phyloP scores from a whole-genome alignment of 73 alveolate genomes.

The Paramecium bursaria region DNA sequence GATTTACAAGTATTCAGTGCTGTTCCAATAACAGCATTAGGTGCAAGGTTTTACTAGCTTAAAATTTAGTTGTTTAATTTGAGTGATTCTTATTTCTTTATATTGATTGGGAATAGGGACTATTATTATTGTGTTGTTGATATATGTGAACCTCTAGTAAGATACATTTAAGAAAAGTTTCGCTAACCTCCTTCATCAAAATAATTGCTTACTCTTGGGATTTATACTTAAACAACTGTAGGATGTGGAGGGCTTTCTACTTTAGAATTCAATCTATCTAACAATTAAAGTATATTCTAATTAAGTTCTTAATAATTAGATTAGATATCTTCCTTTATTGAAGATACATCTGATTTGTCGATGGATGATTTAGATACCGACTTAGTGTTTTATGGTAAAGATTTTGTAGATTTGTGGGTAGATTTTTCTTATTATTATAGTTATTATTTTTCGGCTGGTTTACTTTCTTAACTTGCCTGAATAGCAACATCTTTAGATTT shows the following conservation, averaged over 20 bases:
- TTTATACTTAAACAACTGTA: not conserved
- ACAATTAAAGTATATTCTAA: not conserved
- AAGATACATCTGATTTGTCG: not conserved
- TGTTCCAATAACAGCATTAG: not conserved
- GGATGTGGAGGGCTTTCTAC: not conserved
- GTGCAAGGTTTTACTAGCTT: not conserved
- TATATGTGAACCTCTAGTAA: too few relatives aligned
- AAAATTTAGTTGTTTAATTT: not conserved
- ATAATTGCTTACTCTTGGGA: too few relatives aligned
- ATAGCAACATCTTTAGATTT: slow-evolving; percentile 9
- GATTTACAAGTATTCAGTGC: slow-evolving; percentile 50
- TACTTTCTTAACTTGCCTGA: not conserved
- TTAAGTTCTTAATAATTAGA: not conserved
- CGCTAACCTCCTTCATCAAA: too few relatives aligned
- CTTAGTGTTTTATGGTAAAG: too few relatives aligned
- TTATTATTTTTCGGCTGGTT: not conserved
- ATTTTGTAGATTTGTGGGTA: too few relatives aligned
- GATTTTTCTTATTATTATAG: slow-evolving; percentile 7
- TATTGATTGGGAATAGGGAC: not conserved
- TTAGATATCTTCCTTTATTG: not conserved
- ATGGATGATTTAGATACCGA: slow-evolving; percentile 4
- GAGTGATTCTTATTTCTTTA: not conserved
- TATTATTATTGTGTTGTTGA: too few relatives aligned
- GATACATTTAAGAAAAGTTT: too few relatives aligned
- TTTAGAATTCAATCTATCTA: not conserved